Percentiles rank a stretch among this genome's conserved stretches.
phyloP scores from a whole-genome alignment of 805 yeast species.

The Candida pseudofarinosa region DNA sequence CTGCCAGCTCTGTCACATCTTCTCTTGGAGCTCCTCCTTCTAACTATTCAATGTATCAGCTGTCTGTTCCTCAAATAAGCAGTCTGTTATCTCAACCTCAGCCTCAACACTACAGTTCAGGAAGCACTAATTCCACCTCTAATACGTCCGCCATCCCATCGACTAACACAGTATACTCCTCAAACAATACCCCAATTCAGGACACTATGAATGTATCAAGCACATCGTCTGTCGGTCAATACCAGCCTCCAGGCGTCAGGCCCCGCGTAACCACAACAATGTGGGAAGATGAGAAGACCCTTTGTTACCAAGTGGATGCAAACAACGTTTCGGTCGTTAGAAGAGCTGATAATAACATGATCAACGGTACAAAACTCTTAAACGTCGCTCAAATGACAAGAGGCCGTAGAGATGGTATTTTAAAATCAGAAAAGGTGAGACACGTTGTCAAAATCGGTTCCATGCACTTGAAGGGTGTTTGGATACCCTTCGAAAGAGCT shows the following conservation, averaged over 20 bases:
- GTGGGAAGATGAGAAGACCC: slow-evolving; percentile 86
- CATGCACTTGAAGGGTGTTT: slow-evolving; percentile 84
- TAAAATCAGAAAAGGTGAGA: slow-evolving; percentile 70
- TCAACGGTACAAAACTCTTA: slow-evolving; percentile 78
- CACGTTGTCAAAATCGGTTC: slow-evolving; percentile 84
- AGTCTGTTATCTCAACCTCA: slow-evolving; percentile 24
- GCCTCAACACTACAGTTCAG: slow-evolving; percentile 21
- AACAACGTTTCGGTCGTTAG: slow-evolving; percentile 76
- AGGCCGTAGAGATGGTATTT: slow-evolving; percentile 80
- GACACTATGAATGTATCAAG: slow-evolving; percentile 14
- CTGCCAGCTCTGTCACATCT: slow-evolving; percentile 13
- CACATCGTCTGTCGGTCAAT: slow-evolving; percentile 38
- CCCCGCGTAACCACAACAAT: slow-evolving; percentile 78
- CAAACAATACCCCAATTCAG: slow-evolving; percentile 13
- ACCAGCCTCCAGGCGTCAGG: slow-evolving; percentile 44
- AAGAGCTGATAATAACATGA: slow-evolving; percentile 80
- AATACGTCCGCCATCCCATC: slow-evolving; percentile 2
- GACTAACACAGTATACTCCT: slow-evolving; percentile 7
- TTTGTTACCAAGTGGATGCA: slow-evolving; percentile 83
- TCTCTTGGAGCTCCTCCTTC: slow-evolving; percentile 18
- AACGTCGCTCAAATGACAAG: slow-evolving; percentile 86
- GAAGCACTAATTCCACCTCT: slow-evolving; percentile 6
- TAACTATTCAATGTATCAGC: slow-evolving; percentile 18
- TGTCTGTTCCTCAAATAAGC: slow-evolving; percentile 14
- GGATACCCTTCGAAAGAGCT: slow-evolving; percentile 87